phyloP scores from a whole-genome alignment of 2,329 filamentous ascomycete species.

The Penicillium sp. region DNA sequence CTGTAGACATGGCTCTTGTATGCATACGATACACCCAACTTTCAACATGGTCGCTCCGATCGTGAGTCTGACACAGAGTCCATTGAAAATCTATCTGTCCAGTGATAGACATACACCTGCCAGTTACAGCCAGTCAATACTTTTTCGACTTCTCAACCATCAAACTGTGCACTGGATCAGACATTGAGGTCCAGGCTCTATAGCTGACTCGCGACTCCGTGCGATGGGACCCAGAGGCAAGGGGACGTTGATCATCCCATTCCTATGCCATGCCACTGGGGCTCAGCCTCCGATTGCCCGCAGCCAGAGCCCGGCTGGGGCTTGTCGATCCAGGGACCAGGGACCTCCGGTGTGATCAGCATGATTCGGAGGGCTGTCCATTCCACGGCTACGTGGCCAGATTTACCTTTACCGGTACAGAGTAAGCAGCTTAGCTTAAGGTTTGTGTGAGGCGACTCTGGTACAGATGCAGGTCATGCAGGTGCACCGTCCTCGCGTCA shows the following conservation, averaged over 20 bases:
- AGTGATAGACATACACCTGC: not conserved
- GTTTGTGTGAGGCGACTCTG: slow-evolving; percentile 2
- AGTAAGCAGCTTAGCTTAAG: not conserved
- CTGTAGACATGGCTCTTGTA: not conserved
- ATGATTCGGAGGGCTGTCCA: slow-evolving; percentile 4
- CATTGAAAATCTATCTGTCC: not conserved
- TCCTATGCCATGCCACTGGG: slow-evolving; percentile 7
- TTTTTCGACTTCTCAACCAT: not conserved
- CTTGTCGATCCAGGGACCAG: slow-evolving; percentile 7
- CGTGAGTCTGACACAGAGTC: not conserved
- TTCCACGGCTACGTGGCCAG: slow-evolving; percentile 8
- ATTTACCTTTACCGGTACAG: slow-evolving; percentile 1
- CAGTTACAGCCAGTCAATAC: not conserved
- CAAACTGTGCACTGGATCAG: not conserved
- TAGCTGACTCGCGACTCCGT: not conserved
- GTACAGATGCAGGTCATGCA: not conserved
- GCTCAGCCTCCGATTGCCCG: not conserved
- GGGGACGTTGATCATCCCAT: slow-evolving; percentile 13
- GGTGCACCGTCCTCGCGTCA: slow-evolving; percentile 4
- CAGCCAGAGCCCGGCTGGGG: not conserved
- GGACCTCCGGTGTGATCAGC: slow-evolving; percentile 4
- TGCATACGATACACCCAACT: not conserved
- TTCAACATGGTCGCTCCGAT: slow-evolving; percentile 2
- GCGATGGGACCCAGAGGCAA: slow-evolving; percentile 8
- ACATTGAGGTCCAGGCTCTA: not conserved